Percentiles rank a stretch among this genome's conserved stretches.
These are phyloP conservation scores for Fusarium brachygibbosum DNA, from an alignment of 2,329 filamentous ascomycete genomes.

Conservation along the genomic window DNA sequence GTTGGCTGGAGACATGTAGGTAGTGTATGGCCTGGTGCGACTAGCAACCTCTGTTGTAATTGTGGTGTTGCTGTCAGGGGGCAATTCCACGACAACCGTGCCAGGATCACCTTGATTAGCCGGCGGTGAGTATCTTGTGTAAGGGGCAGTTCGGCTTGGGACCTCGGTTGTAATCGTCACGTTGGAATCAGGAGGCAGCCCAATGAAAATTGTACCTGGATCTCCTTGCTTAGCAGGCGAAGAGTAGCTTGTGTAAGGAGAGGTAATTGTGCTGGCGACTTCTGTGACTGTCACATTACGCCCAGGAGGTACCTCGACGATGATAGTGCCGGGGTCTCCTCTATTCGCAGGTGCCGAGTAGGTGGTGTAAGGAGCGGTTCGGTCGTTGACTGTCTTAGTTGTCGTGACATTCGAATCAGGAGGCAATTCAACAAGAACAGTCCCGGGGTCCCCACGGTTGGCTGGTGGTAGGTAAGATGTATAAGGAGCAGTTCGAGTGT, in stretches of 20 bases:
- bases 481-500: not conserved
- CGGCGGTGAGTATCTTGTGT: conserved; percentile 15
- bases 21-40: conserved; percentile 4
- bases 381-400: conserved; percentile 2
- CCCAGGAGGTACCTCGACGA: conserved; percentile 23
- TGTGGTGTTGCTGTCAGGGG: conserved; percentile 9
- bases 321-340: conserved; percentile 22
- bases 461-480: conserved; percentile 11
- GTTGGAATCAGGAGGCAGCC: conserved; percentile 18
- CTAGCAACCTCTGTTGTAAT: not conserved
- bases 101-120: conserved; percentile 14
- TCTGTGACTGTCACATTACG: conserved; percentile 30
- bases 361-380: conserved; percentile 15
- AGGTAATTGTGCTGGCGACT: conserved; percentile 18
- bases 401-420: conserved; percentile 18
- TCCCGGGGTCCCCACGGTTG: conserved; percentile 9
- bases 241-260: conserved; percentile 21
- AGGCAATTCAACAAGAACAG: conserved; percentile 11
- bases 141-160: conserved; percentile 9
- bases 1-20: not conserved
- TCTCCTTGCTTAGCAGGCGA: conserved; percentile 15
- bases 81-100: conserved; percentile 12
- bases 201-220: conserved; percentile 28
- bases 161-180: conserved; percentile 24
- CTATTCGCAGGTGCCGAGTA: conserved; percentile 10